Evolutionary conservation across 108 stramenopile genomes (phyloP).

Genomic region (Skeletonema menzelii): DNA sequence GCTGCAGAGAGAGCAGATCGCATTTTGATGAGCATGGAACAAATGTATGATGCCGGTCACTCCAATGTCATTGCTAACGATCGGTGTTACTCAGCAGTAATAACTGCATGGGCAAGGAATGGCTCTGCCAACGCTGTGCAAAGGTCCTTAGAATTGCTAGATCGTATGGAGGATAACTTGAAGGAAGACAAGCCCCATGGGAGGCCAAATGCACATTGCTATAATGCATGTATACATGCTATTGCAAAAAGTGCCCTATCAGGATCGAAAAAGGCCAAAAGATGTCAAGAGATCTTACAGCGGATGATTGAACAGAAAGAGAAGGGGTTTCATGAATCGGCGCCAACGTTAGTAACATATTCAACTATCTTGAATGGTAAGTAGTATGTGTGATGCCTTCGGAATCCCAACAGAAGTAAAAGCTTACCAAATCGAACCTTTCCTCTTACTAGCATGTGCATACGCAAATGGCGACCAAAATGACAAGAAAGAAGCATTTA

Average conservation of each 20-base stretch:
- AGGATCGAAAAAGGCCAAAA: conserved; percentile 14
- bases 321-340: conserved; percentile 29
- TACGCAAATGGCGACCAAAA: conserved; percentile 19
- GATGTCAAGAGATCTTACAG: conserved; percentile 32
- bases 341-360: conserved; percentile 36
- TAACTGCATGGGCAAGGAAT: conserved; percentile 75
- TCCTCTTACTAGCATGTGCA: conserved; percentile 28
- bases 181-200: conserved; percentile 26
- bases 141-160: conserved; percentile 48
- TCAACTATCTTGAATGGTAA: conserved; percentile 41
- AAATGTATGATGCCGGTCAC: conserved; percentile 45
- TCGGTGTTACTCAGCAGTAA: conserved; percentile 60
- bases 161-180: conserved; percentile 63
- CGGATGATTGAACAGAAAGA: conserved; percentile 25
- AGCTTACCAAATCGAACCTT: background rate
- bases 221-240: conserved; percentile 49
- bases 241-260: conserved; percentile 33
- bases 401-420: background rate
- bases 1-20: conserved; percentile 62
- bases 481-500: conserved; percentile 40
- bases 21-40: conserved; percentile 61
- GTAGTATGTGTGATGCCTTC: background rate
- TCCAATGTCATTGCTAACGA: conserved; percentile 32
- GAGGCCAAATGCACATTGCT: conserved; percentile 44
- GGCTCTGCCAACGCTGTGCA: conserved; percentile 49